phyloP scores from a whole-genome alignment of 371 early-diverging fungal genomes.

The Rhizopus microsporus region DNA sequence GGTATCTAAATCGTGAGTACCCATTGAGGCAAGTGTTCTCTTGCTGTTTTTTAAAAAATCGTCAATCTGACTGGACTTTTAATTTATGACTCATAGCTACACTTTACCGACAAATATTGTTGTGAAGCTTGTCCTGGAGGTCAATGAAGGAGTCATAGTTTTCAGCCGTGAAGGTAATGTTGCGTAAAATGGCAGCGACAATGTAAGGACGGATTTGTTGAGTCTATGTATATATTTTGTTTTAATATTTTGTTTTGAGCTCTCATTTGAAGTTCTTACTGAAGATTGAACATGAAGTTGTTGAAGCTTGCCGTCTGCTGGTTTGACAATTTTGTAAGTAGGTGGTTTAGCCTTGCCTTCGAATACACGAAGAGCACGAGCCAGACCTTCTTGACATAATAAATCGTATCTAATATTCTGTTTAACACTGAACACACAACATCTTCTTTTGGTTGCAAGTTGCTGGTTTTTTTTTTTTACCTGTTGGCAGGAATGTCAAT shows the following conservation, averaged over 20 bases:
- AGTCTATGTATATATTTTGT: slow-evolving; percentile 42
- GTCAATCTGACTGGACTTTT: neutral
- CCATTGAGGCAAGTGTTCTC: slow-evolving; percentile 97
- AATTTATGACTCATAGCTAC: slow-evolving; percentile 11
- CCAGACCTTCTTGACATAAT: slow-evolving; percentile 94
- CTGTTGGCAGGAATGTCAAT: slow-evolving; percentile 99
- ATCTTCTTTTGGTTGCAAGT: neutral
- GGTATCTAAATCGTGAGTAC: slow-evolving; percentile 99
- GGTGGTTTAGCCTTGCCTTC: slow-evolving; percentile 70
- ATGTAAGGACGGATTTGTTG: slow-evolving; percentile 85
- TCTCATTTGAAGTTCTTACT: neutral
- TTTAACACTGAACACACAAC: neutral
- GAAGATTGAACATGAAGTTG: slow-evolving; percentile 64
- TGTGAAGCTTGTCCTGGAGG: slow-evolving; percentile 99
- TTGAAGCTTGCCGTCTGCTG: slow-evolving; percentile 62
- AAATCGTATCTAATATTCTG: slow-evolving; percentile 80
- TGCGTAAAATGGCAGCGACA: slow-evolving; percentile 94
- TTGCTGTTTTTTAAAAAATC: slow-evolving; percentile 58
- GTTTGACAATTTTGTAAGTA: slow-evolving; percentile 59
- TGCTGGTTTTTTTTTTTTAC: slow-evolving; percentile 46
- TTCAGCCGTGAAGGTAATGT: slow-evolving; percentile 82
- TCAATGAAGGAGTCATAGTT: slow-evolving; percentile 97
- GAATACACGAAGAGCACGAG: slow-evolving; percentile 85
- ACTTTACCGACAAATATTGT: slow-evolving; percentile 88
- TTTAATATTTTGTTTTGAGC: neutral